Percentiles rank a stretch among this genome's conserved stretches.
These are phyloP conservation scores for Penicillium pulvis DNA, from an alignment of 495 filamentous ascomycete genomes.

Conservation along the genomic window DNA sequence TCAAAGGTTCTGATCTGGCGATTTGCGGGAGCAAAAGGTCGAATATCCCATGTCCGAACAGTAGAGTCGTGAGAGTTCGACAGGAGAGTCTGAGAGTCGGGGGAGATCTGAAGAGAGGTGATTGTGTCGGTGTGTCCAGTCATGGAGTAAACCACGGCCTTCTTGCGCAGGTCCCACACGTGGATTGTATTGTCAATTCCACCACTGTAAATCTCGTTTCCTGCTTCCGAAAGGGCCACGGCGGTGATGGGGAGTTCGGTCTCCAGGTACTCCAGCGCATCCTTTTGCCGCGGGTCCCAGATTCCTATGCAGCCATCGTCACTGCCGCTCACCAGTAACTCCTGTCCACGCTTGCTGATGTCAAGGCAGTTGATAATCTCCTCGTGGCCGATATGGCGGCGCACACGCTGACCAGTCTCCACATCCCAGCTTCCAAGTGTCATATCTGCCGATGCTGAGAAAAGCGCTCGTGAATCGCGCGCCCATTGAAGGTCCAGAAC, in stretches of 20 bases:
- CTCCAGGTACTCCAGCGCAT: conserved; percentile 81
- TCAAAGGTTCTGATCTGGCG: conserved; percentile 83
- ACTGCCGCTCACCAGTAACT: conserved; percentile 82
- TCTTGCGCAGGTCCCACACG: conserved; percentile 94
- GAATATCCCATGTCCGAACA: conserved; percentile 93
- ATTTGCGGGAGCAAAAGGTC: conserved; percentile 88
- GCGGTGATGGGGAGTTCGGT: conserved; percentile 94
- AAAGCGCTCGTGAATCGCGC: conserved; percentile 85
- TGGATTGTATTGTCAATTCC: conserved; percentile 98
- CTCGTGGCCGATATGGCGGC: conserved; percentile 89
- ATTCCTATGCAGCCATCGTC: conserved; percentile 95
- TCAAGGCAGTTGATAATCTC: conserved; percentile 91
- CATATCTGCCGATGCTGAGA: conserved; percentile 91
- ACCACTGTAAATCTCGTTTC: conserved; percentile 93
- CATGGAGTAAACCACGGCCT: conserved; percentile 82
- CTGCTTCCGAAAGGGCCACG: conserved; percentile 85
- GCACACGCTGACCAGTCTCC: conserved; percentile 82
- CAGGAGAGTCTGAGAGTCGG: conserved; percentile 85
- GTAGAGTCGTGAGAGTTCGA: conserved; percentile 94
- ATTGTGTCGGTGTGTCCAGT: conserved; percentile 89
- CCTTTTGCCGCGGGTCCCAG: conserved; percentile 94
- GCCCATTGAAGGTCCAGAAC: conserved; percentile 95
- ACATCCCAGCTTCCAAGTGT: conserved; percentile 94
- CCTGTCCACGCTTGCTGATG: conserved; percentile 83
- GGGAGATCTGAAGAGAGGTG: conserved; percentile 85